phyloP scores from a whole-genome alignment of 2,329 filamentous ascomycete genomes.

The Trichoderma koningiopsis region DNA sequence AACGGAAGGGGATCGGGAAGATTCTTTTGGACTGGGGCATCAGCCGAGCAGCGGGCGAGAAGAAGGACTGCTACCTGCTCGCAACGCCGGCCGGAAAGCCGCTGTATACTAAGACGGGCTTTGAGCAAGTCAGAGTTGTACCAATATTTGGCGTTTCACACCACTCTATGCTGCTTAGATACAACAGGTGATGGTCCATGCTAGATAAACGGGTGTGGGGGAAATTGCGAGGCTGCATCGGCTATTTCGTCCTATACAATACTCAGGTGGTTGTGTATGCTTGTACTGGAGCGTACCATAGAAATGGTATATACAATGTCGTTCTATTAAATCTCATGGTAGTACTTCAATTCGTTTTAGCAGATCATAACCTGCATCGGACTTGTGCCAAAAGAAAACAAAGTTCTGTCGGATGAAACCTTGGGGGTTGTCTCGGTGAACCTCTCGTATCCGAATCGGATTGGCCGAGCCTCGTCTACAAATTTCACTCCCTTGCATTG shows the following conservation, averaged over 20 bases:
- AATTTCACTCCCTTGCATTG: neutral
- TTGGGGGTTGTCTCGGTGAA: neutral
- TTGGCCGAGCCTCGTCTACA: conserved; percentile 7
- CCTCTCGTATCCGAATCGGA: neutral
- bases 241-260: neutral
- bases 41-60: conserved; percentile 19
- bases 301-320: neutral
- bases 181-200: neutral
- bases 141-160: conserved; percentile 25
- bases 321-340: neutral
- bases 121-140: conserved; percentile 20
- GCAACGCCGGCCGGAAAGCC: conserved; percentile 26
- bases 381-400: neutral
- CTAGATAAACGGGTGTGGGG: neutral
- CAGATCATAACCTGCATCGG: neutral
- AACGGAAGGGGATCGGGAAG: conserved; percentile 29
- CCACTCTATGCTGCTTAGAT: conserved; percentile 25
- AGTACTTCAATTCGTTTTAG: neutral
- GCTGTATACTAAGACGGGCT: conserved; percentile 25
- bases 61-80: conserved; percentile 27
- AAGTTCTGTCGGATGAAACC: neutral
- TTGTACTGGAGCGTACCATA: neutral
- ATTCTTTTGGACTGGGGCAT: conserved; percentile 29
- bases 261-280: neutral
- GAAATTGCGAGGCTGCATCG: neutral